Percentiles rank a stretch among this genome's conserved stretches.
Evolutionary conservation across 495 filamentous ascomycete species (phyloP).

Genomic region (Rhizodiscina lignyota): DNA sequence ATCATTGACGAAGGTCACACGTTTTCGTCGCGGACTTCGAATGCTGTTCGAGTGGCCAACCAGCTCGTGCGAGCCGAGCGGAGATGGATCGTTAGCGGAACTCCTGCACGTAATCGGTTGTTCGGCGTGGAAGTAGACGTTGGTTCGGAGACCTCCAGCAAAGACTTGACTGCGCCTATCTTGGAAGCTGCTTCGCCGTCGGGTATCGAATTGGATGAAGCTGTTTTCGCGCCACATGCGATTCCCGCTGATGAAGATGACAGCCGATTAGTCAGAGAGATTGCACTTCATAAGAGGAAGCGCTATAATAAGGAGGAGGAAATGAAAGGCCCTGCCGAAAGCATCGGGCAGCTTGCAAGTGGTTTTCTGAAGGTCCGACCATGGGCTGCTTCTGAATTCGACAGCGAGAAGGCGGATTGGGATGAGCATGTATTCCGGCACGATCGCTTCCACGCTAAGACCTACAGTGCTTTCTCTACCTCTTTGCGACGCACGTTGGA

Average conservation of each 20-base stretch:
- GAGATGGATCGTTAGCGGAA: constrained; percentile 84
- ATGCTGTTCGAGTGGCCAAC: constrained; percentile 49
- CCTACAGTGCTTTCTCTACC: constrained; percentile 22
- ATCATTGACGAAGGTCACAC: constrained; percentile 89
- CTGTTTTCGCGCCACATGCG: background rate
- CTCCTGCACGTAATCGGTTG: constrained; percentile 58
- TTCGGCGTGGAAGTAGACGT: constrained; percentile 55
- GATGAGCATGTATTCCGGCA: constrained; percentile 55
- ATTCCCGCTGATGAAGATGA: too few relatives aligned
- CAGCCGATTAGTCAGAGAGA: constrained; percentile 6
- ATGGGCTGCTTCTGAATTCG: constrained; percentile 35
- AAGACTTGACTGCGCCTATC: constrained; percentile 13
- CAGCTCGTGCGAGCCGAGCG: constrained; percentile 48
- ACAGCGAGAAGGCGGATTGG: constrained; percentile 46
- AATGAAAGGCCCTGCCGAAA: constrained; percentile 27
- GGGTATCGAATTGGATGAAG: background rate
- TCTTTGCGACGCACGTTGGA: constrained; percentile 57
- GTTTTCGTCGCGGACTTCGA: constrained; percentile 42
- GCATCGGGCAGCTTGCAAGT: constrained; percentile 56
- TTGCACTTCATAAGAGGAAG: constrained; percentile 15
- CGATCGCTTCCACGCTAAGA: constrained; percentile 28
- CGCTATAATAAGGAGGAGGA: constrained; percentile 15
- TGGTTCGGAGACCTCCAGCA: constrained; percentile 19
- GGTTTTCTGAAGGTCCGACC: constrained; percentile 62
- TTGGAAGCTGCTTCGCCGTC: background rate